Percentiles rank a stretch among this genome's conserved stretches.
Evolutionary conservation across 2,329 filamentous ascomycete species (phyloP).

Genomic region (Cadophora luteo-olivacea): DNA sequence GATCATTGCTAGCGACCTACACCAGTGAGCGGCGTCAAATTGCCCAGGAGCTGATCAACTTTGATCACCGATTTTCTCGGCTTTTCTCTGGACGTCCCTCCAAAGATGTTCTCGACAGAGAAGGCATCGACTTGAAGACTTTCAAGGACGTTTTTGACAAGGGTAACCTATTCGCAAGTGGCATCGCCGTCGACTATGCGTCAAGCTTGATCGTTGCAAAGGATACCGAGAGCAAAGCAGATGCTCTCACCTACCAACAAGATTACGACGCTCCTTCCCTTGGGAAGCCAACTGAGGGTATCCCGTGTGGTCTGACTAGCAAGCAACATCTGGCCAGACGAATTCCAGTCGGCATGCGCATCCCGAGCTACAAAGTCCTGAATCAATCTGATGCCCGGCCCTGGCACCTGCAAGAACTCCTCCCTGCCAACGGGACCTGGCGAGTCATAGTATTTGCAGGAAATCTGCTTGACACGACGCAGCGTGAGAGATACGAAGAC

Average conservation of each 20-base stretch:
- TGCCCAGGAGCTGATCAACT: conserved; percentile 70
- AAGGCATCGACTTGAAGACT: conserved; percentile 65
- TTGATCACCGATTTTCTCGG: conserved; percentile 64
- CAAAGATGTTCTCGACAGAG: conserved; percentile 46
- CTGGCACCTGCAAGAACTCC: conserved; percentile 63
- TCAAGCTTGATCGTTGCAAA: no score
- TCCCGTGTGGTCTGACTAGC: no score
- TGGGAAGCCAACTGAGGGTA: no score
- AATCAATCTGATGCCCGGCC: conserved; percentile 60
- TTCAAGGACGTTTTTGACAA: conserved; percentile 67
- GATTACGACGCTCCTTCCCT: no score
- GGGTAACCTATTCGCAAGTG: conserved; percentile 64
- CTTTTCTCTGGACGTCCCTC: conserved; percentile 62
- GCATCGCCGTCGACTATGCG: conserved; percentile 43
- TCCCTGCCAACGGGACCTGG: conserved; percentile 63
- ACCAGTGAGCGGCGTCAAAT: conserved; percentile 64
- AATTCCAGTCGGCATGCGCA: conserved; percentile 58
- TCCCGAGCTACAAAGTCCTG: conserved; percentile 64
- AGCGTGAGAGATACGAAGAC: conserved; percentile 36
- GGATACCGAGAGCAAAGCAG: no score
- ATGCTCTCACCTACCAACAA: no score
- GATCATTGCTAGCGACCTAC: conserved; percentile 64
- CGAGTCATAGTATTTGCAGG: conserved; percentile 68
- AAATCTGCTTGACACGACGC: conserved; percentile 52
- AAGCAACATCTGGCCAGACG: no score